Evolutionary conservation across 1,284 basidiomycete species (phyloP).

Genomic region (Irpex rosettiformis): DNA sequence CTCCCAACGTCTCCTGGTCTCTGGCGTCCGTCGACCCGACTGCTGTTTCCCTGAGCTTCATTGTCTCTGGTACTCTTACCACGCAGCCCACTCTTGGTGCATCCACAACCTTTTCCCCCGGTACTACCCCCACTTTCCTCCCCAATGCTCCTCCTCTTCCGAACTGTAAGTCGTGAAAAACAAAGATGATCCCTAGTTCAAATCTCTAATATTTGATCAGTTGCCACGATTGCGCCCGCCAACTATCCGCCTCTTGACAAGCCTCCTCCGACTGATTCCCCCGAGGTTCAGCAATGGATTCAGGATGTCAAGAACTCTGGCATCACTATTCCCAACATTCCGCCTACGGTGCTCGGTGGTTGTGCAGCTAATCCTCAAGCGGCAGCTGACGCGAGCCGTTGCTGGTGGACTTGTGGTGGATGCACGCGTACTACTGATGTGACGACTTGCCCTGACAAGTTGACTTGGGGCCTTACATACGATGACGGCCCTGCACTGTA

Average conservation of each 20-base stretch:
- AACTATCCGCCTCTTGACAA: conserved; percentile 74
- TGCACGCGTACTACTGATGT: conserved; percentile 71
- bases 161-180: conserved; percentile 31
- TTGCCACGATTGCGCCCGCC: conserved; percentile 35
- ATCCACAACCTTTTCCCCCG: conserved; percentile 36
- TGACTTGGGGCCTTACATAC: conserved; percentile 71
- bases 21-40: conserved; percentile 57
- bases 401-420: conserved; percentile 89
- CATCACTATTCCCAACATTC: conserved; percentile 50
- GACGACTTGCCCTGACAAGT: conserved; percentile 65
- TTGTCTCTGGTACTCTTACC: conserved; percentile 37
- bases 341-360: conserved; percentile 49
- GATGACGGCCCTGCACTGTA: conserved; percentile 81
- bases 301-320: conserved; percentile 54
- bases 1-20: conserved; percentile 31
- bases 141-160: conserved; percentile 52
- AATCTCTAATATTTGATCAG: conserved; percentile 29
- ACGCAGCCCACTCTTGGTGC: conserved; percentile 38
- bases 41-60: conserved; percentile 48
- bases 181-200: not conserved
- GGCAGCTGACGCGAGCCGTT: conserved; percentile 48
- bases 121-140: conserved; percentile 40
- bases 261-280: conserved; percentile 62
- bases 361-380: conserved; percentile 63
- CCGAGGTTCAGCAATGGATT: conserved; percentile 73